Conservation (phyloP, 169 alveolate genomes). For the Eimeria praecox region DNA sequence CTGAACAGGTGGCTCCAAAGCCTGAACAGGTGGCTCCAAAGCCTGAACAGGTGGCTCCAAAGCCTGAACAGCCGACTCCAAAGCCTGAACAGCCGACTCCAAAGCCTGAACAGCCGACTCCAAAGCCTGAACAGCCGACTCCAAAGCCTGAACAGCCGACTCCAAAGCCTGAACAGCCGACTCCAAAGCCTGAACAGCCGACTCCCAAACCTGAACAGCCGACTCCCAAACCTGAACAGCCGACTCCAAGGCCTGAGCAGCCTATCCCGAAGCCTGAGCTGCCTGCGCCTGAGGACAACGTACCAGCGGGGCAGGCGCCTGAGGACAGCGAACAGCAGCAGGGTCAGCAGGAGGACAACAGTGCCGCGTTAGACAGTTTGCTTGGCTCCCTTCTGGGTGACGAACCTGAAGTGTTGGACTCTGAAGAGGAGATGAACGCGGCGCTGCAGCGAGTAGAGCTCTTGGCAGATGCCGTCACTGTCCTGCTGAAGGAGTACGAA, state of each 20-base stretch:
- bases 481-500: slow-evolving; percentile 47
- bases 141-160: neutral
- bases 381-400: neutral
- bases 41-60: neutral
- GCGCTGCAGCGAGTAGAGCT: slow-evolving; percentile 63
- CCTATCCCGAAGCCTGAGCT: neutral
- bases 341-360: slow-evolving; percentile 23
- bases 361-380: neutral
- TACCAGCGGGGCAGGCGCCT: neutral
- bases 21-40: neutral
- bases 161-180: neutral
- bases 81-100: neutral
- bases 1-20: neutral
- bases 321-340: neutral
- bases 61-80: neutral
- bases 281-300: neutral
- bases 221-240: neutral
- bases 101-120: slow-evolving; percentile 1
- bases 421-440: slow-evolving; percentile 36
- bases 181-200: neutral
- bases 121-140: neutral
- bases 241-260: neutral
- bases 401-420: neutral
- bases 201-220: neutral
- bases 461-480: slow-evolving; percentile 73